Evolutionary conservation across 2,329 filamentous ascomycete species (phyloP).

Genomic region (Biscogniauxia mediterranea): DNA sequence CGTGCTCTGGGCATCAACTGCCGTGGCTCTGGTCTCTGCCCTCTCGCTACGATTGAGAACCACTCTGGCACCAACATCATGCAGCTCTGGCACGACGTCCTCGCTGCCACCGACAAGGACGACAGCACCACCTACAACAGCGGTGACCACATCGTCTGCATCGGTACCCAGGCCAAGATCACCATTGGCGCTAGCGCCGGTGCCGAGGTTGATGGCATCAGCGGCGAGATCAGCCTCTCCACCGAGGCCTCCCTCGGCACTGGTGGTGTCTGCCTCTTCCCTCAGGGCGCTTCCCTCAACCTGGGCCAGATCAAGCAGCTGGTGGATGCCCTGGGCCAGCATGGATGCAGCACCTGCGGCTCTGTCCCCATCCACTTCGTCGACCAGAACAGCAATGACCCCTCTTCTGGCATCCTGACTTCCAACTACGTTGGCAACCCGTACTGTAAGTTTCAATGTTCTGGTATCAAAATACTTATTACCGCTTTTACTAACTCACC

Average conservation of each 20-base stretch:
- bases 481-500: too few relatives aligned
- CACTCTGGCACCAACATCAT: conserved; percentile 1
- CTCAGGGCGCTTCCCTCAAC: conserved; percentile 15
- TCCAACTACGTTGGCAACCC: conserved; percentile 16
- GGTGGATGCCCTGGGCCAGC: conserved; percentile 15
- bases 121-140: conserved; percentile 14
- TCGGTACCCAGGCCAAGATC: conserved; percentile 14
- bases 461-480: too few relatives aligned
- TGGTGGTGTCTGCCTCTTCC: conserved; percentile 19
- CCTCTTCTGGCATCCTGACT: conserved; percentile 16
- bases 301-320: conserved; percentile 14
- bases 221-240: too few relatives aligned
- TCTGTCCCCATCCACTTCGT: conserved; percentile 19
- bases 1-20: conserved; percentile 20
- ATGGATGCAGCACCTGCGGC: conserved; percentile 17
- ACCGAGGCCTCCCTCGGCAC: conserved; percentile 4
- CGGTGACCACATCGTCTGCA: conserved; percentile 19
- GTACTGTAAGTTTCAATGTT: too few relatives aligned
- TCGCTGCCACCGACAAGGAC: conserved; percentile 3
- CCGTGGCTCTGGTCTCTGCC: conserved; percentile 19
- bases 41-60: conserved; percentile 14
- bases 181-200: conserved; percentile 10
- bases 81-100: too few relatives aligned
- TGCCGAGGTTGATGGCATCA: conserved; percentile 10
- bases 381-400: conserved; percentile 18